Evolutionary conservation across 805 yeast genomes (phyloP).

Genomic region (Candida sonorensis): DNA sequence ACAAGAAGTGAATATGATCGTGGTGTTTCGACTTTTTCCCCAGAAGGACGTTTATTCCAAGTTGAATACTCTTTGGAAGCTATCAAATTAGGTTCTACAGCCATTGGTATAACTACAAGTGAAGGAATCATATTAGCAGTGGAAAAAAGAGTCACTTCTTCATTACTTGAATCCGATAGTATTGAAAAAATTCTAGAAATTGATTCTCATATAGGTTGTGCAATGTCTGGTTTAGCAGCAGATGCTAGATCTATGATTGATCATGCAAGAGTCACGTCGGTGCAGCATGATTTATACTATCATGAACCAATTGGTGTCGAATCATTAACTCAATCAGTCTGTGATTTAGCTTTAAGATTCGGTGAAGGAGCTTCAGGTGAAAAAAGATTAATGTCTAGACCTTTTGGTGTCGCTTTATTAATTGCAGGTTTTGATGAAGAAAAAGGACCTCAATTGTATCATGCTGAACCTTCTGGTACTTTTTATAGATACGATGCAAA

Average conservation of each 20-base stretch:
- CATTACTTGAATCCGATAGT: slow-evolving; percentile 83
- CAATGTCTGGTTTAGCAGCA: slow-evolving; percentile 98
- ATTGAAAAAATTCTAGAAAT: slow-evolving; percentile 95
- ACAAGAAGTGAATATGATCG: slow-evolving; percentile 99
- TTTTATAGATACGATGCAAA: slow-evolving; percentile 97
- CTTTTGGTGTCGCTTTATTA: slow-evolving; percentile 95
- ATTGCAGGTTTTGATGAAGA: slow-evolving; percentile 92
- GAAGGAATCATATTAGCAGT: slow-evolving; percentile 97
- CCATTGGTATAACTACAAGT: slow-evolving; percentile 91
- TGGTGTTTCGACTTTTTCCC: slow-evolving; percentile 97
- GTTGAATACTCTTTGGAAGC: slow-evolving; percentile 98
- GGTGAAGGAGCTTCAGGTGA: slow-evolving; percentile 98
- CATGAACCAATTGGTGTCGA: slow-evolving; percentile 92
- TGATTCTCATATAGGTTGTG: slow-evolving; percentile 93
- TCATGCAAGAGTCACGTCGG: slow-evolving; percentile 87
- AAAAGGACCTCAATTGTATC: slow-evolving; percentile 92
- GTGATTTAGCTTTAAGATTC: slow-evolving; percentile 92
- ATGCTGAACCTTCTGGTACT: slow-evolving; percentile 99
- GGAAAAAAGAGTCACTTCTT: slow-evolving; percentile 93
- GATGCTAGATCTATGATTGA: slow-evolving; percentile 99
- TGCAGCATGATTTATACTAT: slow-evolving; percentile 83
- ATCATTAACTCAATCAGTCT: slow-evolving; percentile 90
- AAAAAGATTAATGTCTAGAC: slow-evolving; percentile 93
- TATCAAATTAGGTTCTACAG: slow-evolving; percentile 94
- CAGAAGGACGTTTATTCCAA: slow-evolving; percentile 97